phyloP scores from a whole-genome alignment of 441 rosid species.

The Omphalea diandra region DNA sequence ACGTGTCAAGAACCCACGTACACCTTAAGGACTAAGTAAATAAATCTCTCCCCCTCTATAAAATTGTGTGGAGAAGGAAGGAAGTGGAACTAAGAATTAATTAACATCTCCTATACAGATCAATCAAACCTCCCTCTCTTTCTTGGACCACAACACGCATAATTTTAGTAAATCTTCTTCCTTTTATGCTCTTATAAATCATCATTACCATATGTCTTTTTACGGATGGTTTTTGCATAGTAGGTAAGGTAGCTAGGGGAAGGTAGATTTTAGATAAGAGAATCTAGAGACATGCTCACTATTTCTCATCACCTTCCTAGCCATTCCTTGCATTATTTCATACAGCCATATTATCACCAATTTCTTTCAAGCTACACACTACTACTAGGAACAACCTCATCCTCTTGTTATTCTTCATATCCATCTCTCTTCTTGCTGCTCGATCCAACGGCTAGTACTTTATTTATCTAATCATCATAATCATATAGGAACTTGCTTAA shows the following conservation, averaged over 20 bases:
- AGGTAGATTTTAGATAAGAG: constrained; percentile 1
- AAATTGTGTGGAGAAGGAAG: constrained; percentile 14
- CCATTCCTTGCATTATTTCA: too few relatives aligned
- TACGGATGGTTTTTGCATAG: background rate
- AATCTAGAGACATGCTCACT: constrained; percentile 35
- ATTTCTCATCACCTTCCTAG: constrained; percentile 35
- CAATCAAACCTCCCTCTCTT: constrained; percentile 7
- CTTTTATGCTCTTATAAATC: background rate
- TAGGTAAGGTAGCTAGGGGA: too few relatives aligned
- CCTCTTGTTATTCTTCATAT: constrained; percentile 23
- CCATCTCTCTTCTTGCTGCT: constrained; percentile 34
- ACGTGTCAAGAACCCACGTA: constrained; percentile 41
- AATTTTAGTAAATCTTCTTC: too few relatives aligned
- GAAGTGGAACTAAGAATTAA: background rate
- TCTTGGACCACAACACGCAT: constrained; percentile 16
- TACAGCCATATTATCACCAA: too few relatives aligned
- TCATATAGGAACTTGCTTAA: background rate
- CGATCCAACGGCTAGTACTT: constrained; percentile 37
- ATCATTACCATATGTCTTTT: background rate
- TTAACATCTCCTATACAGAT: background rate
- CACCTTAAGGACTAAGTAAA: constrained; percentile 50
- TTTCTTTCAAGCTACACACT: too few relatives aligned
- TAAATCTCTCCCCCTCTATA: constrained; percentile 12
- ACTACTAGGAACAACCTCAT: constrained; percentile 15
- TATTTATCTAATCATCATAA: background rate